Conservation (phyloP, 75 land plant species). For the Gnetum montanum region DNA sequence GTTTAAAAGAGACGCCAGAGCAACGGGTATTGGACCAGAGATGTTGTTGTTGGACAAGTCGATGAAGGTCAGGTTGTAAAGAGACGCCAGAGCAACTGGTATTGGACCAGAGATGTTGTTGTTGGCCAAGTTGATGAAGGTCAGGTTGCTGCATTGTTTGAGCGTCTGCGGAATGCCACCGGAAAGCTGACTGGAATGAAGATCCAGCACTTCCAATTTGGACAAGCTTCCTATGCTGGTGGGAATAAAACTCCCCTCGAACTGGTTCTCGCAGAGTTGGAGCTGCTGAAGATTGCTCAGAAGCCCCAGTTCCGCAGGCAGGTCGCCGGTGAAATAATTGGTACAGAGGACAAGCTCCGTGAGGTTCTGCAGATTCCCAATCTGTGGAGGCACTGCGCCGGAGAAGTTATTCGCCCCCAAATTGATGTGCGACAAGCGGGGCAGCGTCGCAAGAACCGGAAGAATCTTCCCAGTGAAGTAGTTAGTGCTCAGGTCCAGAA, state of each 20-base stretch:
- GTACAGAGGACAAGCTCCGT: constrained; percentile 41
- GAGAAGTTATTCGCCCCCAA: no score
- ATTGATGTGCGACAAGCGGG: no score
- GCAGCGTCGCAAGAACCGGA: no score
- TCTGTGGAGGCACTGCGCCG: constrained; percentile 28
- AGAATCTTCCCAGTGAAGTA: no score
- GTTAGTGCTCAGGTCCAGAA: no score
- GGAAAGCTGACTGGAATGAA: constrained; percentile 28
- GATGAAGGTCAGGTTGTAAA: constrained; percentile 31
- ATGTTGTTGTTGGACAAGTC: constrained; percentile 45
- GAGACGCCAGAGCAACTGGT: constrained; percentile 36
- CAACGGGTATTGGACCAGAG: constrained; percentile 43
- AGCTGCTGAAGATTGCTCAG: constrained; percentile 25
- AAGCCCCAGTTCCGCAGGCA: constrained; percentile 36
- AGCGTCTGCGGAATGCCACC: constrained; percentile 36
- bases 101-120: constrained; percentile 27
- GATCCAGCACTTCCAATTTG: constrained; percentile 24
- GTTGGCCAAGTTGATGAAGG: constrained; percentile 29
- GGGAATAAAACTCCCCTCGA: constrained; percentile 41
- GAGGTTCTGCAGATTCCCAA: constrained; percentile 52
- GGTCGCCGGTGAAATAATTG: constrained; percentile 55
- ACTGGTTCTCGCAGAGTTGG: constrained; percentile 33
- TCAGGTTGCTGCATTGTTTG: constrained; percentile 13
- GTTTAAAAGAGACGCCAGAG: constrained; percentile 51
- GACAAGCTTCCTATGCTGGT: constrained; percentile 19